phyloP scores from a whole-genome alignment of 805 yeast genomes.

The Saccharomycopsis vini region DNA sequence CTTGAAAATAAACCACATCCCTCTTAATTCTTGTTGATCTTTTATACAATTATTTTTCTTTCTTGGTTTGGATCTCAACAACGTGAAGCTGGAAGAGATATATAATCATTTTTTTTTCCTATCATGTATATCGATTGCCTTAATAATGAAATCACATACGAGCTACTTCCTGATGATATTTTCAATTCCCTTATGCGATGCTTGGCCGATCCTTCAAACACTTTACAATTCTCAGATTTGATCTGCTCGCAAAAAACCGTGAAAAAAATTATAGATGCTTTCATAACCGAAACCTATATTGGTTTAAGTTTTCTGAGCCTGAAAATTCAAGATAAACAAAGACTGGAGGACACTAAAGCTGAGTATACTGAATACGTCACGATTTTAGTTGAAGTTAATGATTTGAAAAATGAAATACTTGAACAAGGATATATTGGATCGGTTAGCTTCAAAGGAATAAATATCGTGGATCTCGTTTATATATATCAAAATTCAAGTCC shows the following conservation, averaged over 20 bases:
- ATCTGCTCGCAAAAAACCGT: constrained; percentile 7
- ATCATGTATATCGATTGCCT: constrained; percentile 14
- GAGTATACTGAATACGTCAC: constrained; percentile 1
- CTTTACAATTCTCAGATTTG: constrained; percentile 4
- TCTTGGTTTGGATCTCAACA: too few species aligned
- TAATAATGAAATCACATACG: constrained; percentile 10
- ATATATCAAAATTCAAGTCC: constrained; percentile 7
- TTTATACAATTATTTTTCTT: too few species aligned
- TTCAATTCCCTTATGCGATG: neutral
- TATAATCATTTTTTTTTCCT: neutral
- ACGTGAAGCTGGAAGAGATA: too few species aligned
- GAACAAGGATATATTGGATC: constrained; percentile 2
- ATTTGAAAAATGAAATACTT: constrained; percentile 1
- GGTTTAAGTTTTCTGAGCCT: constrained; percentile 13
- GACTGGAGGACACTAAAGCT: neutral
- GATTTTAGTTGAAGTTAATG: constrained; percentile 6
- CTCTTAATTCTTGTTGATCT: too few species aligned
- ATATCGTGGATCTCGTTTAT: constrained; percentile 1
- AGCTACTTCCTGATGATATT: constrained; percentile 10
- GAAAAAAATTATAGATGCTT: constrained; percentile 14
- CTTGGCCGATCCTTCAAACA: constrained; percentile 11
- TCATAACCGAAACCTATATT: constrained; percentile 11
- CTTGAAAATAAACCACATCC: too few species aligned
- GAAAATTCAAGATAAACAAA: neutral
- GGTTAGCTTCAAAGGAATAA: constrained; percentile 6